Evolutionary conservation across 345 rosid genomes (phyloP), one percentile per base, ranked within the genome.

Genomic region (Mallotus nudiflorus): DNA sequence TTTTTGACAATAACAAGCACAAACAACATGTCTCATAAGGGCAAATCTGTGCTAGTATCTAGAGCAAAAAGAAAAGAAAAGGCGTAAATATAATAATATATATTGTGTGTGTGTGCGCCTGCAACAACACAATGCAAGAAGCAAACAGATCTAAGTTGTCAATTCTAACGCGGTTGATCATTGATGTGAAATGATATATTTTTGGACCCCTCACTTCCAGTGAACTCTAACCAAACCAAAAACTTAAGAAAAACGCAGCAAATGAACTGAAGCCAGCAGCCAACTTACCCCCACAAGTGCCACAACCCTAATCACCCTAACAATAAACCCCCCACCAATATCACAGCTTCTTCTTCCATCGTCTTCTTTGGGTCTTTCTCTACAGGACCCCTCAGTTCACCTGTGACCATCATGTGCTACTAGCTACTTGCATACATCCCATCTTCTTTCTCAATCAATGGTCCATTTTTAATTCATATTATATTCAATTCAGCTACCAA

Each of bases 381-480:
- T 33, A 6, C 37, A 33, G 37, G 37, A 33, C 37, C 37, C 37
- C 37, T 6, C 37, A 33, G 37, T 33, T 33, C 37, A 33, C 37
- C 37, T 2, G 37, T 33, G 37, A 2, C 37, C 37, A 33, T 33
- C 37, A 33, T 33, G 37, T n/a, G n/a, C n/a, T n/a, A n/a, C 37
- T 33, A 33, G 4, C 37, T 33, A 33, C 6, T 2, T 6, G 6
- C 6, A 33, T 33, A 33, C 6, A 33, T 33, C 60, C n/a, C n/a
- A n/a, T n/a, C n/a, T n/a, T 67, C 71, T 75, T 79, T 82, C 73
- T 62, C 79, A 71, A 69, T 74, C 83, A 78, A 48, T 58, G 83
- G 74, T 64, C 74, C 73, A 72, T 74, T 31, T 27, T 53, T 52
- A 9, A 11, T 50, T 18, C 72, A 61, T 69, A 33, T 83, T 60